These are phyloP conservation scores for Quercus robur DNA, from an alignment of 306 rosid species.

Conservation along the genomic window DNA sequence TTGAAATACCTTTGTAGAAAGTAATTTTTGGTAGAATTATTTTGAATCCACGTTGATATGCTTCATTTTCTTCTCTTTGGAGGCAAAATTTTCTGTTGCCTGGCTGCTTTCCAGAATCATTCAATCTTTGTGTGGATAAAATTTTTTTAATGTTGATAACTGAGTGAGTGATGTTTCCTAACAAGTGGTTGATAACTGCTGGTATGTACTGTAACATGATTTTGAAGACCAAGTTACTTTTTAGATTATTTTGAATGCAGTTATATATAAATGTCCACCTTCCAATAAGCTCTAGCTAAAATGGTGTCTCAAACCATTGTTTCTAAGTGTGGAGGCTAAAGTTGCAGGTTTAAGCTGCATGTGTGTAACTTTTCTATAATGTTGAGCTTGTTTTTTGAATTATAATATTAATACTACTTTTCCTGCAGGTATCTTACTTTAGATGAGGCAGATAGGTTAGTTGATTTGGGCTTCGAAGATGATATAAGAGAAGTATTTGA, in stretches of 20 bases:
- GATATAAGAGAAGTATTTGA: constrained; percentile 87
- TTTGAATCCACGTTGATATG: too few relatives aligned
- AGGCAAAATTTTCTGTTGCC: too few relatives aligned
- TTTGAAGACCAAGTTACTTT: not conserved
- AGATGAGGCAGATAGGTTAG: constrained; percentile 94
- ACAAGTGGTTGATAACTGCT: not conserved
- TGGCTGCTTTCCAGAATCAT: too few relatives aligned
- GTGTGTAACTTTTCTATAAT: not conserved
- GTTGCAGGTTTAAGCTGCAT: too few relatives aligned
- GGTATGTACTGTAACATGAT: not conserved
- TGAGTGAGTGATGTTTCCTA: not conserved
- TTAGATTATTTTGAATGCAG: not conserved
- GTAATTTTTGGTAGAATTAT: too few relatives aligned
- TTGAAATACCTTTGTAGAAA: too few relatives aligned
- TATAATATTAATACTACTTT: constrained; percentile 7
- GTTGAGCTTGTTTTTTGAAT: not conserved
- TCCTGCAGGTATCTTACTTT: constrained; percentile 61
- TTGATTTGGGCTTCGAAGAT: constrained; percentile 91
- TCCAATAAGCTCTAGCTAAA: too few relatives aligned
- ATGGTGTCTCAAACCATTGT: too few relatives aligned
- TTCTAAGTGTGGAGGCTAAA: too few relatives aligned
- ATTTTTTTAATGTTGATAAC: not conserved
- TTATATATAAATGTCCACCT: not conserved
- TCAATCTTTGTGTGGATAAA: not conserved
- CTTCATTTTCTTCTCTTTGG: too few relatives aligned